phyloP scores from a whole-genome alignment of 1,139 yeast species.

The Magnusiomyces ingens region DNA sequence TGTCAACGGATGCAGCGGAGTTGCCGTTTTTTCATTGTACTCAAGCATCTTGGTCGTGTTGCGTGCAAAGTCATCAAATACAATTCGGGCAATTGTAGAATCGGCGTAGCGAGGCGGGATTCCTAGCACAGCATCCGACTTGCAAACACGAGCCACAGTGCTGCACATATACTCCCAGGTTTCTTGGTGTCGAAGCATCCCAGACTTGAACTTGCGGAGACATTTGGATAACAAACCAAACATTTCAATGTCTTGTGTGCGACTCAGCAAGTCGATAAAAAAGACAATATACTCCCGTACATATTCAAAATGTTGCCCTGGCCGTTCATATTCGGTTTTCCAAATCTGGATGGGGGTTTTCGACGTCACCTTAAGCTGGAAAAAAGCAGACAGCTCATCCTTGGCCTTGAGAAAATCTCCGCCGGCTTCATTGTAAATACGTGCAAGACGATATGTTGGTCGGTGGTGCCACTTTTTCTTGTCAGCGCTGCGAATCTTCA shows the following conservation, averaged over 20 bases:
- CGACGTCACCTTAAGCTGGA: slow-evolving; percentile 55
- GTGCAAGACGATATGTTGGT: slow-evolving; percentile 70
- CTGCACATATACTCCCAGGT: slow-evolving; percentile 58
- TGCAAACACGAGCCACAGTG: slow-evolving; percentile 46
- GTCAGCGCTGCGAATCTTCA: slow-evolving; percentile 48
- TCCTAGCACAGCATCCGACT: slow-evolving; percentile 36
- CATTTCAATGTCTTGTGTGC: slow-evolving; percentile 50
- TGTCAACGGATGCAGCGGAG: slow-evolving; percentile 18
- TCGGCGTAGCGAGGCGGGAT: slow-evolving; percentile 51
- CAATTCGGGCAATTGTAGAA: slow-evolving; percentile 40
- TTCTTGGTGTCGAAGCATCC: slow-evolving; percentile 54
- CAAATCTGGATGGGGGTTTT: slow-evolving; percentile 79
- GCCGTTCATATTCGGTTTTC: slow-evolving; percentile 88
- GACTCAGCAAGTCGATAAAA: slow-evolving; percentile 50
- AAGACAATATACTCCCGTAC: slow-evolving; percentile 63
- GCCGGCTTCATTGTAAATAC: slow-evolving; percentile 50
- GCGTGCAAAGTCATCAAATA: slow-evolving; percentile 40
- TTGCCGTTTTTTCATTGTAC: slow-evolving; percentile 19
- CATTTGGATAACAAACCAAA: slow-evolving; percentile 59
- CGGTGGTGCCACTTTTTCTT: slow-evolving; percentile 91
- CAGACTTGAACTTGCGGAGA: slow-evolving; percentile 66
- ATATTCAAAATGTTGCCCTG: slow-evolving; percentile 87
- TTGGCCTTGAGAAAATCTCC: slow-evolving; percentile 49
- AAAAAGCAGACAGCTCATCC: slow-evolving; percentile 55
- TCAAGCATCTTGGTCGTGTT: slow-evolving; percentile 21